phyloP scores from a whole-genome alignment of 495 filamentous ascomycete genomes.

The Penicillium cinerascens region DNA sequence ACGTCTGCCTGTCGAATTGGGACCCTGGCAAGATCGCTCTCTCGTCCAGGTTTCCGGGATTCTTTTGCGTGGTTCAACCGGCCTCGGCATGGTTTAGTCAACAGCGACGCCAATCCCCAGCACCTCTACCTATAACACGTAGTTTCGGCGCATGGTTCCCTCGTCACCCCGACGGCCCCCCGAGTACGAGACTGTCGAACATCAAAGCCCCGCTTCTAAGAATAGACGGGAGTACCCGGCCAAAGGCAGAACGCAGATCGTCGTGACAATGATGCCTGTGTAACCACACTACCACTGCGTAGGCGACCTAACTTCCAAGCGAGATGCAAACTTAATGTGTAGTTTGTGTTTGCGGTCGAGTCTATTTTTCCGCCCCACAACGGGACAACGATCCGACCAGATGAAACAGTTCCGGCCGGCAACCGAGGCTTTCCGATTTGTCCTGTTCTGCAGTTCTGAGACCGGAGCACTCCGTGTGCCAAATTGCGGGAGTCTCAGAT shows the following conservation, averaged over 20 bases:
- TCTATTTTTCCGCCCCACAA: slow-evolving; percentile 25
- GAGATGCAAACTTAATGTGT: not conserved
- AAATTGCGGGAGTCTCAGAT: slow-evolving; percentile 24
- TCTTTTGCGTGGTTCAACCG: not conserved
- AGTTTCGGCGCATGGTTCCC: not conserved
- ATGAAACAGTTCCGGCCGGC: slow-evolving; percentile 20
- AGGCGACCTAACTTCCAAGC: not conserved
- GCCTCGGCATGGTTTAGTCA: not conserved
- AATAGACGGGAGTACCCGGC: not conserved
- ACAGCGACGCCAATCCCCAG: too few species aligned
- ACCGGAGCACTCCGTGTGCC: slow-evolving; percentile 21
- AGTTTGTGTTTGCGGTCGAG: slow-evolving; percentile 1
- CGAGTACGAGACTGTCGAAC: not conserved
- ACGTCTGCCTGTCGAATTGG: not conserved
- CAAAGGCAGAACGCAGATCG: not conserved
- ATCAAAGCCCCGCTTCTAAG: not conserved
- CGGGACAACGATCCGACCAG: slow-evolving; percentile 25
- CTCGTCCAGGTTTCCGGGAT: not conserved
- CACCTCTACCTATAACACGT: too few species aligned
- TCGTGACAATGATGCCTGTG: not conserved
- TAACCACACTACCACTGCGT: not conserved
- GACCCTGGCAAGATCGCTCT: not conserved
- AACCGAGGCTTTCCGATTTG: slow-evolving; percentile 33
- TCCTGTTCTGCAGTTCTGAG: slow-evolving; percentile 13
- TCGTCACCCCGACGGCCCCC: not conserved